phyloP scores from a whole-genome alignment of 331 rosid species.

The Acacia pycnantha region DNA sequence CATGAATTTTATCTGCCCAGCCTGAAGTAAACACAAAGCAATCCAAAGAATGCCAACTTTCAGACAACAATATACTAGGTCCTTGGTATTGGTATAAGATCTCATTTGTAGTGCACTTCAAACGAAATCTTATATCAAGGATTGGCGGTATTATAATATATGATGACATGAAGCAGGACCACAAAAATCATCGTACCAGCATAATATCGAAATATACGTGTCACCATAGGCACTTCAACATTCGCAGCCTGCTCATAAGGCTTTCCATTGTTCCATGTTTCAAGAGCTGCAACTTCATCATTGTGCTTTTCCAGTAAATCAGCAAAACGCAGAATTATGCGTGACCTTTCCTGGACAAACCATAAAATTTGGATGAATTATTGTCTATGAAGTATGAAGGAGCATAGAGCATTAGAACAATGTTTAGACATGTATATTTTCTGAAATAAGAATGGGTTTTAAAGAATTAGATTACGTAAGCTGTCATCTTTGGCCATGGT shows the following conservation, averaged over 20 bases:
- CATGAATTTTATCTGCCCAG: conserved; percentile 93
- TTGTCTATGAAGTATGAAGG: neutral
- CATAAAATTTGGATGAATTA: neutral
- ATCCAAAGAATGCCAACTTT: neutral
- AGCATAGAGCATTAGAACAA: neutral
- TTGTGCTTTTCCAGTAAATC: conserved; percentile 79
- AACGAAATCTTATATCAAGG: too few relatives aligned
- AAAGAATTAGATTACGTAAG: conserved; percentile 42
- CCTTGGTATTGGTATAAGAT: too few relatives aligned
- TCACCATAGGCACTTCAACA: conserved; percentile 59
- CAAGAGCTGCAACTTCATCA: conserved; percentile 73
- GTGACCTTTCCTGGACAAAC: conserved; percentile 72
- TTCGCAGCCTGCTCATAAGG: conserved; percentile 65
- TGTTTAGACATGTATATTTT: neutral
- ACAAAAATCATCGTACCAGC: conserved; percentile 53
- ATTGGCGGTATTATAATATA: neutral
- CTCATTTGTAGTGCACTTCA: too few relatives aligned
- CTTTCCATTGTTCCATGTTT: conserved; percentile 84
- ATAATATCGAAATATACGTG: conserved; percentile 69
- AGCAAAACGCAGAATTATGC: conserved; percentile 61
- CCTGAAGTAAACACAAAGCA: conserved; percentile 44
- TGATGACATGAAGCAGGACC: neutral
- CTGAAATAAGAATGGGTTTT: neutral
- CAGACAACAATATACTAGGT: neutral
- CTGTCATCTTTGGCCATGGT: conserved; percentile 88